phyloP scores from a whole-genome alignment of 176 grass and related monocot genomes.

The Tuctoria greenei region DNA sequence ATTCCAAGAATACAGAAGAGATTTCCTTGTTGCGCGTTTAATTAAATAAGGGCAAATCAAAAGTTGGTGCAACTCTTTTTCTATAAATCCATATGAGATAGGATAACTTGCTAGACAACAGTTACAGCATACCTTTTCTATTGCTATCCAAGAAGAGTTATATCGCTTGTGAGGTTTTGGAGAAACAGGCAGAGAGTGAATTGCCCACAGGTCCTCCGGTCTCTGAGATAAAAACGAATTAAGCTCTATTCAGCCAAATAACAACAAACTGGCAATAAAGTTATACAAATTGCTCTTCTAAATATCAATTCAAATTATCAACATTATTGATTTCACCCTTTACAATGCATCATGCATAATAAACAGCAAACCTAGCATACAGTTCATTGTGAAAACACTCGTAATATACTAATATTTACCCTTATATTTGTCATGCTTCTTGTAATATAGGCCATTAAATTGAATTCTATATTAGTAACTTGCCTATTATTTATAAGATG shows the following conservation, averaged over 20 bases:
- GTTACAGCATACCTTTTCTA: slow-evolving; percentile 65
- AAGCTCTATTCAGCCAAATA: slow-evolving; percentile 12
- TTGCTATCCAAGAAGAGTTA: slow-evolving; percentile 84
- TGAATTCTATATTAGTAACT: background rate
- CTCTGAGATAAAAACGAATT: slow-evolving; percentile 59
- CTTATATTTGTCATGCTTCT: background rate
- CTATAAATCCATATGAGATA: slow-evolving; percentile 16
- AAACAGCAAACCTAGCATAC: background rate
- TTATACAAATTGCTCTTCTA: background rate
- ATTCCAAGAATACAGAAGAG: background rate
- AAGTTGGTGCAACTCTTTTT: background rate
- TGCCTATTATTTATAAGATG: slow-evolving; percentile 4
- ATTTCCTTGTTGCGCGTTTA: slow-evolving; percentile 4
- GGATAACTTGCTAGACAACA: background rate
- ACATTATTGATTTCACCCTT: background rate
- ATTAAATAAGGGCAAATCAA: too few species aligned
- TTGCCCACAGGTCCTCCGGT: slow-evolving; percentile 86
- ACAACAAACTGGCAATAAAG: slow-evolving; percentile 13
- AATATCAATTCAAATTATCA: background rate
- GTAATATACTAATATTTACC: background rate
- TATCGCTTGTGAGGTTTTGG: slow-evolving; percentile 89
- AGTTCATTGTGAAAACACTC: slow-evolving; percentile 4
- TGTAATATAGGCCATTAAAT: slow-evolving; percentile 1
- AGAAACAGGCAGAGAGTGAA: slow-evolving; percentile 72
- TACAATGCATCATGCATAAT: background rate